These are phyloP conservation scores for Zizania latifolia DNA, from an alignment of 176 grass and related monocot genomes.

Conservation along the genomic window DNA sequence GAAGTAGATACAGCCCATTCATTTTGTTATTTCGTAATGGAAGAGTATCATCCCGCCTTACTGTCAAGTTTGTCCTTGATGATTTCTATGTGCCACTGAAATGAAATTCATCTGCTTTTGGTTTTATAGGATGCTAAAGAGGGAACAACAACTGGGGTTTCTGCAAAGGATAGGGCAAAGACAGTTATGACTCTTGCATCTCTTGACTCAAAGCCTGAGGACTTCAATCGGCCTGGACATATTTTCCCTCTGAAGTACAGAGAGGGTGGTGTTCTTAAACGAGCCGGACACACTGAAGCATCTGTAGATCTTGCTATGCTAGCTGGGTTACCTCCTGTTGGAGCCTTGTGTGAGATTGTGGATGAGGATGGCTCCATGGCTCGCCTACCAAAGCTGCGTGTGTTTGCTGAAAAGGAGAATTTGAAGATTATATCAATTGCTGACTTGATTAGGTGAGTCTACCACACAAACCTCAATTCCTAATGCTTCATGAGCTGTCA, in stretches of 20 bases:
- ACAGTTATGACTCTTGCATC: constrained; percentile 72
- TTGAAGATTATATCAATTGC: constrained; percentile 92
- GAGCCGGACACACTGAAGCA: constrained; percentile 88
- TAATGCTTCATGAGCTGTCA: neutral
- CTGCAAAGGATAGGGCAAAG: constrained; percentile 75
- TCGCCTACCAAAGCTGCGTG: constrained; percentile 53
- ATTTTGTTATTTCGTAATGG: neutral
- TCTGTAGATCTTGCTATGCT: constrained; percentile 74
- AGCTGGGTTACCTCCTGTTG: constrained; percentile 64
- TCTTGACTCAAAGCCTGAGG: constrained; percentile 55
- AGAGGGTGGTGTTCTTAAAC: constrained; percentile 88
- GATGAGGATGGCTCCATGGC: constrained; percentile 95
- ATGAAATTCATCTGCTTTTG: constrained; percentile 11
- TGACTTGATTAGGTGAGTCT: constrained; percentile 71
- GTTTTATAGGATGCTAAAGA: constrained; percentile 77
- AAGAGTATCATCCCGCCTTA: neutral
- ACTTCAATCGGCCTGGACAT: constrained; percentile 86
- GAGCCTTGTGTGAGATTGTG: constrained; percentile 77
- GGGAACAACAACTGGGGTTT: constrained; percentile 82
- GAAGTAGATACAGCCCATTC: neutral
- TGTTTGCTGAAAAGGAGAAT: constrained; percentile 81
- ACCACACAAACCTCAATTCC: neutral
- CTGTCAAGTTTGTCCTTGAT: neutral
- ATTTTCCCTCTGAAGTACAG: constrained; percentile 90
- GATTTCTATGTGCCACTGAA: neutral